Conservation (phyloP, 2,329 filamentous ascomycete genomes). For the Fusarium sp. region DNA sequence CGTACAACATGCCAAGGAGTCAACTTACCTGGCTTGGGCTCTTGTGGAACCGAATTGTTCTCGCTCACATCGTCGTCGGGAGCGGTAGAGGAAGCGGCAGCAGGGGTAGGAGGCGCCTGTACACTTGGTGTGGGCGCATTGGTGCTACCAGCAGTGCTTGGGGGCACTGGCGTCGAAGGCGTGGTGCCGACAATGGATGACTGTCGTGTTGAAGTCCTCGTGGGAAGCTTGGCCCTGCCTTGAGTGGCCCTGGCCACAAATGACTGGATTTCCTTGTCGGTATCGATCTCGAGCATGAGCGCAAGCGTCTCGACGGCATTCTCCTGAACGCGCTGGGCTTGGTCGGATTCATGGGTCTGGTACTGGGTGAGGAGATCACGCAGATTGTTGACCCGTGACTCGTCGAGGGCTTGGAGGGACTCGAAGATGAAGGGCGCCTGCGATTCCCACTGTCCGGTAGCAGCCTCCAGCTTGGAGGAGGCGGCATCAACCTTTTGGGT, state of each 20-base stretch:
- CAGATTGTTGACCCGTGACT: constrained; percentile 88
- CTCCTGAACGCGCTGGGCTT: constrained; percentile 79
- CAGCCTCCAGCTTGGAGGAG: constrained; percentile 77
- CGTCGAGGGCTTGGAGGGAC: constrained; percentile 89
- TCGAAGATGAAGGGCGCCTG: constrained; percentile 97
- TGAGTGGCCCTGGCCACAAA: constrained; percentile 65
- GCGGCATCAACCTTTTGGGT: constrained; percentile 83
- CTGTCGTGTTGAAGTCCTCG: constrained; percentile 56
- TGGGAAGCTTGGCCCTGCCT: constrained; percentile 53
- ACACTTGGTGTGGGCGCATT: constrained; percentile 25
- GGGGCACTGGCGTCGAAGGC: constrained; percentile 41
- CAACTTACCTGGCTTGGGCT: constrained; percentile 53
- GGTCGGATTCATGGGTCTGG: constrained; percentile 91
- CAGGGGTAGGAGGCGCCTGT: constrained; percentile 24
- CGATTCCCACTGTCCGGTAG: constrained; percentile 90
- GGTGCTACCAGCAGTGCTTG: constrained; percentile 42
- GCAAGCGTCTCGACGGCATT: constrained; percentile 85
- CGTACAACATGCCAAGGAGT: not conserved
- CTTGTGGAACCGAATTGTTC: constrained; percentile 50
- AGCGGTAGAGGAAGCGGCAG: constrained; percentile 31
- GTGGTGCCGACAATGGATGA: constrained; percentile 52
- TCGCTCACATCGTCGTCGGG: constrained; percentile 56
- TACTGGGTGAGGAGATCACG: constrained; percentile 92
- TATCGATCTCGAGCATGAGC: constrained; percentile 86
- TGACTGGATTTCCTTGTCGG: constrained; percentile 84